Conservation (phyloP, 768 basidiomycete species). For the Trametes elegans region DNA sequence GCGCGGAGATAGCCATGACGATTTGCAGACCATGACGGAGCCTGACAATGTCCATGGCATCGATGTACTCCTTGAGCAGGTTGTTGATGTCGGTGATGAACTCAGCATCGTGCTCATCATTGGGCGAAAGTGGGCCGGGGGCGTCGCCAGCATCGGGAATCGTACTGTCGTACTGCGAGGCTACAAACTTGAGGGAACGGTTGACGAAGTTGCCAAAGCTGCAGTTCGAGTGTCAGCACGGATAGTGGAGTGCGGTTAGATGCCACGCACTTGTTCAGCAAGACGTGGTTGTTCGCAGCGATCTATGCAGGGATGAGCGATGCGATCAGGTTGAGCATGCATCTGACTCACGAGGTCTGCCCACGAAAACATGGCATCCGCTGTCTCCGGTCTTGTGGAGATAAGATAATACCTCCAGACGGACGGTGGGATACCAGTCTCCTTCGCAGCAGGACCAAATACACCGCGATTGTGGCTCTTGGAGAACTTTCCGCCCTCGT, state of each 20-base stretch:
- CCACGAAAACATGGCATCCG: constrained; percentile 97
- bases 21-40: constrained; percentile 83
- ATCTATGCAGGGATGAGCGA: constrained; percentile 46
- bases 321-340: no score
- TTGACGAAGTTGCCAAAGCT: constrained; percentile 99
- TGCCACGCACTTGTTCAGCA: constrained; percentile 81
- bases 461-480: constrained; percentile 97
- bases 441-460: constrained; percentile 91
- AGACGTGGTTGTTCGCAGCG: constrained; percentile 86
- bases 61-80: constrained; percentile 75
- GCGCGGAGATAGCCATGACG: constrained; percentile 85
- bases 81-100: constrained; percentile 81
- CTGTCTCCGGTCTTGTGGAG: constrained; percentile 88
- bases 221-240: background rate
- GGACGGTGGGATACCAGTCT: constrained; percentile 89
- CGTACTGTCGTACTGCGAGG: constrained; percentile 75
- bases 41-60: constrained; percentile 90
- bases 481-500: constrained; percentile 98
- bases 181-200: constrained; percentile 87
- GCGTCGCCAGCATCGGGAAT: constrained; percentile 78
- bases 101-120: constrained; percentile 63
- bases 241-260: background rate
- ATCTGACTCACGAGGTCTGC: constrained; percentile 73
- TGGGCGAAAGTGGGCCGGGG: constrained; percentile 66
- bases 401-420: constrained; percentile 98